Evolutionary conservation across 148 eudicot genomes (phyloP).

Genomic region (Rhododendron williamsianum): DNA sequence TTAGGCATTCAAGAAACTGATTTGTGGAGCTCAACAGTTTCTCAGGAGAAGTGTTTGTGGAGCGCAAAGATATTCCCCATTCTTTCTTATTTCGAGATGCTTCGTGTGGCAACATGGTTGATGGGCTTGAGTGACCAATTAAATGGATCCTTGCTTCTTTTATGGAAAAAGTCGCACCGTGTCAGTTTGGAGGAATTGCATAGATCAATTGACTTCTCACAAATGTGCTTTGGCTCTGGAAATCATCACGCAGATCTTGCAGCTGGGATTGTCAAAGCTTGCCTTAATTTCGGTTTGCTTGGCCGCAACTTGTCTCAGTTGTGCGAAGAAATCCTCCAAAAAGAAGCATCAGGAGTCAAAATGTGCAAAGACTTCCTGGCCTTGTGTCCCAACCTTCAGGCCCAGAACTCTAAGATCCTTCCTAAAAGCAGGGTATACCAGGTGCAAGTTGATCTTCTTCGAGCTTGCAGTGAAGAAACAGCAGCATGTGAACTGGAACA

Average conservation of each 20-base stretch:
- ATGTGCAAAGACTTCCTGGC: constrained; percentile 62
- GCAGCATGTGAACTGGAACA: constrained; percentile 57
- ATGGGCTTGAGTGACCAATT: constrained; percentile 58
- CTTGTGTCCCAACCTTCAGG: constrained; percentile 57
- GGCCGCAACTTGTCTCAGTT: constrained; percentile 86
- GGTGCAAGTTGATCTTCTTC: constrained; percentile 85
- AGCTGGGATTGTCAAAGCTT: constrained; percentile 74
- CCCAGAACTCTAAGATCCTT: constrained; percentile 58
- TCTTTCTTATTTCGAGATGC: constrained; percentile 76
- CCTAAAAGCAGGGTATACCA: constrained; percentile 88
- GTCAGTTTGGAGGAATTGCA: constrained; percentile 90
- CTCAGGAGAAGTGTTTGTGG: constrained; percentile 79
- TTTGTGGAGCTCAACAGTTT: constrained; percentile 45
- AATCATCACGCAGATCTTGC: constrained; percentile 90
- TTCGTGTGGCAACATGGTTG: constrained; percentile 72
- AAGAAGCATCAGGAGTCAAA: constrained; percentile 54
- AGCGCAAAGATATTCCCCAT: constrained; percentile 84
- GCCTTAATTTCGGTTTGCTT: constrained; percentile 76
- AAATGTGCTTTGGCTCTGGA: constrained; percentile 75
- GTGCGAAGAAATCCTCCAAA: constrained; percentile 77
- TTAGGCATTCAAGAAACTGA: constrained; percentile 65
- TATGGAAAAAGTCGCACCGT: constrained; percentile 64
- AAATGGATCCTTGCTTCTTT: constrained; percentile 33
- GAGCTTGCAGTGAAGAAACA: constrained; percentile 54
- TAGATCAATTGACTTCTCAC: constrained; percentile 73